Conservation (phyloP, 805 yeast genomes). For the Schwanniomyces yamadae region DNA sequence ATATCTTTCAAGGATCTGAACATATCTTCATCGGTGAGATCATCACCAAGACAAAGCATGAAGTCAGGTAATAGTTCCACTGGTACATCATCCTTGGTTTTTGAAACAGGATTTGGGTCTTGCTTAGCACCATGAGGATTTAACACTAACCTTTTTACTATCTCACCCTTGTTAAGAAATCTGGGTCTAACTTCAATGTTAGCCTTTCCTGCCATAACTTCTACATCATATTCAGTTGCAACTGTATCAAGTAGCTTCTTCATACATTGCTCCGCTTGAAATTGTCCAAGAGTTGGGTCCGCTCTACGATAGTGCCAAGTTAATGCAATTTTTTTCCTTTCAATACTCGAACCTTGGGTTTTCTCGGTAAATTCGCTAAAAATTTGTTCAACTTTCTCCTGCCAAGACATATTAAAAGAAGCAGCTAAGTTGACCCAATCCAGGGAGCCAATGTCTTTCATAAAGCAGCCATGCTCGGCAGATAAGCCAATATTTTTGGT, state of each 20-base stretch:
- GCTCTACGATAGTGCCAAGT: constrained; percentile 98
- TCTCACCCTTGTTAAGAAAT: constrained; percentile 95
- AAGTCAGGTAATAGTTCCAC: constrained; percentile 70
- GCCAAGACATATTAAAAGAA: constrained; percentile 91
- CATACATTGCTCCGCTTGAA: constrained; percentile 75
- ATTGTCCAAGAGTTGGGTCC: constrained; percentile 90
- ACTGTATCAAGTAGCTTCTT: constrained; percentile 61
- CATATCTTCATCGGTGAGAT: constrained; percentile 97
- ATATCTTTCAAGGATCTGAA: constrained; percentile 70
- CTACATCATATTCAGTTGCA: constrained; percentile 71
- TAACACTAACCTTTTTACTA: constrained; percentile 75
- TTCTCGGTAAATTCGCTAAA: constrained; percentile 75
- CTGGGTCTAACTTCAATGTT: constrained; percentile 96
- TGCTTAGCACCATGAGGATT: constrained; percentile 60
- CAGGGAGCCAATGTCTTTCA: constrained; percentile 64
- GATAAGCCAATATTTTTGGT: constrained; percentile 71
- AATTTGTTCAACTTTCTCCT: constrained; percentile 69
- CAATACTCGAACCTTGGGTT: constrained; percentile 88
- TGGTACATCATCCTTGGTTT: constrained; percentile 25
- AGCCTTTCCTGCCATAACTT: constrained; percentile 96
- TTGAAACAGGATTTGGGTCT: constrained; percentile 26
- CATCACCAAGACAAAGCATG: constrained; percentile 90
- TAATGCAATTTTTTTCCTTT: constrained; percentile 85
- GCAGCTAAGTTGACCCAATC: constrained; percentile 86
- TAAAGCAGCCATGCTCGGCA: constrained; percentile 97